Percentiles rank a stretch among this genome's conserved stretches.
phyloP scores from a whole-genome alignment of 495 filamentous ascomycete genomes.

The Neurospora sp. region DNA sequence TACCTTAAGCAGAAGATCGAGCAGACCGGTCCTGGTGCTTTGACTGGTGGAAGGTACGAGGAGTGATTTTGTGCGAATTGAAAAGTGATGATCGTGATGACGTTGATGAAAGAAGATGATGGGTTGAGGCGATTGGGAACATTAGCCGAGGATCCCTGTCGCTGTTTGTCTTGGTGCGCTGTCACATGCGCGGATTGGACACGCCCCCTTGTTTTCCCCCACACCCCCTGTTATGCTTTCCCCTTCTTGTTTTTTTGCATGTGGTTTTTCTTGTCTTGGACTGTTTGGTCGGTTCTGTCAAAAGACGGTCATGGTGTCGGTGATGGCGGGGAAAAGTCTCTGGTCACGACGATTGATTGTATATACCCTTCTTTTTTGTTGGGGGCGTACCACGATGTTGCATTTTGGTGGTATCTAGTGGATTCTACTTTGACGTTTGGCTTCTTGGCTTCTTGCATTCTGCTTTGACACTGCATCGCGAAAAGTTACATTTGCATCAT shows the following conservation, averaged over 20 bases:
- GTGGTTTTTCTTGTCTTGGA: background rate
- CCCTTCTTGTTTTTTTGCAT: background rate
- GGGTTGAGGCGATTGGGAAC: background rate
- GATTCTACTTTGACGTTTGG: background rate
- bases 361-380: background rate
- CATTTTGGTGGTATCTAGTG: background rate
- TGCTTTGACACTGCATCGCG: background rate
- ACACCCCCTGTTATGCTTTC: background rate
- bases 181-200: background rate
- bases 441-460: background rate
- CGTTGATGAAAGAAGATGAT: background rate
- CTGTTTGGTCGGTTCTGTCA: background rate
- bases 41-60: conserved; percentile 62
- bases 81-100: background rate
- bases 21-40: conserved; percentile 51
- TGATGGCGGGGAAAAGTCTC: background rate
- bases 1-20: conserved; percentile 76
- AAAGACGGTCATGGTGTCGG: background rate
- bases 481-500: background rate
- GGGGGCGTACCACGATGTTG: background rate
- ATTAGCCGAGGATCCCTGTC: background rate
- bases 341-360: background rate
- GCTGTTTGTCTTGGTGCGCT: background rate
- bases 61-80: conserved; percentile 36
- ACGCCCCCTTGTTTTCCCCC: background rate